Conservation (phyloP, 306 rosid species). For the Mimosa pudica region DNA sequence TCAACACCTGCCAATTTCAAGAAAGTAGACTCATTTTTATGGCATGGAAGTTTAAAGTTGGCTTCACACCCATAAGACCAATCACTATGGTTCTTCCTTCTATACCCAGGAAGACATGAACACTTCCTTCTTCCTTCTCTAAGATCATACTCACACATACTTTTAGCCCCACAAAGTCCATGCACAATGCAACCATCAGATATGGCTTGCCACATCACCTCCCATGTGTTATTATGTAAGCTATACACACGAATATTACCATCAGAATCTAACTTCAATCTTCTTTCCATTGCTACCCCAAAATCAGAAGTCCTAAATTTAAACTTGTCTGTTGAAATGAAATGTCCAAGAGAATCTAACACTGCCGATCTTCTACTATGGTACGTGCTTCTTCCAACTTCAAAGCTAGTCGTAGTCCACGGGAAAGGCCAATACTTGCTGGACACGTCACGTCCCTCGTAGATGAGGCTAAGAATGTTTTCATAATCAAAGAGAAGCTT, state of each 20-base stretch:
- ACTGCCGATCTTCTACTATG: constrained; percentile 20
- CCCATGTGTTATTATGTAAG: not conserved
- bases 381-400: constrained; percentile 3
- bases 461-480: constrained; percentile 33
- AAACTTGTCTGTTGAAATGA: not conserved
- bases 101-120: not conserved
- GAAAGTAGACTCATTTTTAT: not conserved
- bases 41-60: not conserved
- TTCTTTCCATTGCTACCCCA: not conserved
- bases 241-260: not conserved
- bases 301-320: not conserved
- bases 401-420: not conserved
- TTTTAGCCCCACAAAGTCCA: not conserved
- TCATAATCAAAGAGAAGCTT: constrained; percentile 31
- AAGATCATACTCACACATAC: not conserved
- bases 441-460: constrained; percentile 4
- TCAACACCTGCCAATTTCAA: not conserved
- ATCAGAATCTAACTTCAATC: constrained; percentile 15
- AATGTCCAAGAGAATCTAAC: constrained; percentile 1
- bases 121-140: not conserved
- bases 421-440: constrained; percentile 33
- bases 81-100: not conserved
- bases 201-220: not conserved
- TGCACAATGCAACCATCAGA: not conserved
- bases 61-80: constrained; percentile 1